phyloP scores from a whole-genome alignment of 1,284 basidiomycete genomes.

The Irpex sp. region DNA sequence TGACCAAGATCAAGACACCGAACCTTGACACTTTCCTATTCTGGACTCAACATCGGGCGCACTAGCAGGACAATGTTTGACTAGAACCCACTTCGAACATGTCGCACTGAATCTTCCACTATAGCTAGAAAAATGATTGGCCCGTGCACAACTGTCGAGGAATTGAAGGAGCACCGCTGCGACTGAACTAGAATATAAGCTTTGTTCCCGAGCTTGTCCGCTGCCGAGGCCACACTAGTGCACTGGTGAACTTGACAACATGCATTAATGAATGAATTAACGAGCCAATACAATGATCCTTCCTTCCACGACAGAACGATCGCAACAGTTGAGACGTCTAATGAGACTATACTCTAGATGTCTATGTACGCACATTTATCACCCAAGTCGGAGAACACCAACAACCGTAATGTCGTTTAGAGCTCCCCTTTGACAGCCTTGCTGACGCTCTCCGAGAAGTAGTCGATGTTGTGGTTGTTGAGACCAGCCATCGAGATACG shows the following conservation, averaged over 20 bases:
- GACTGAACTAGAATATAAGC: neutral
- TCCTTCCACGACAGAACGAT: neutral
- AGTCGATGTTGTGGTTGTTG: conserved; percentile 85
- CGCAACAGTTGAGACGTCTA: neutral
- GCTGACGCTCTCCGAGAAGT: conserved; percentile 84
- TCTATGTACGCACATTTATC: neutral
- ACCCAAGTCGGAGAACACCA: neutral
- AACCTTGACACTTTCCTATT: neutral
- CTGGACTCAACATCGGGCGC: neutral
- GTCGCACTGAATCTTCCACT: neutral
- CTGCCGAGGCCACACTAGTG: neutral
- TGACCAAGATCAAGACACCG: neutral
- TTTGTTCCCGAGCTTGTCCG: neutral
- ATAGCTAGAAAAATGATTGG: neutral
- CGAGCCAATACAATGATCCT: neutral
- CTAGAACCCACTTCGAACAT: neutral
- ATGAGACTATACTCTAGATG: neutral
- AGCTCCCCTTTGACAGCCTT: conserved; percentile 79
- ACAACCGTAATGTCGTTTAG: conserved; percentile 28
- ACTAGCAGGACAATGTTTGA: neutral
- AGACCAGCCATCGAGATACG: conserved; percentile 96
- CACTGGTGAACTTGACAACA: neutral
- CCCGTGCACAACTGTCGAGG: neutral
- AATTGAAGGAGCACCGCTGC: no score
- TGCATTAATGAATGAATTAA: neutral